Percentiles rank a stretch among this genome's conserved stretches.
These are phyloP conservation scores for Gardenia jasminoides DNA, from an alignment of 257 asterid species.

Conservation along the genomic window DNA sequence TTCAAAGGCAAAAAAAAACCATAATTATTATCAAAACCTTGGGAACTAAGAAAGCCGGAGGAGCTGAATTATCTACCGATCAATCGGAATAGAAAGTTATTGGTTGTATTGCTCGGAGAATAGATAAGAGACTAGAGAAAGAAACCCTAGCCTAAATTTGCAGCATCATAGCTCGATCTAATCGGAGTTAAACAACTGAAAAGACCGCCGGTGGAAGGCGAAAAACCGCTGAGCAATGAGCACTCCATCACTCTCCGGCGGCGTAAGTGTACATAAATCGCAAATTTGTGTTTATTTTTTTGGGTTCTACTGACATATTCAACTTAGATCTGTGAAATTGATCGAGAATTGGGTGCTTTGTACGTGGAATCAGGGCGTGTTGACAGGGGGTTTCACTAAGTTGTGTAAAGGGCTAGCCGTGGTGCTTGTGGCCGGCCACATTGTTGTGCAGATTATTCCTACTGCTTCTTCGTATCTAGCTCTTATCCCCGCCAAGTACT, in stretches of 20 bases:
- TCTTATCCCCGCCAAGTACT: constrained; percentile 93
- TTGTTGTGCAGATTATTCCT: constrained; percentile 69
- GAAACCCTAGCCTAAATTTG: not conserved
- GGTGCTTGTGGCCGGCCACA: constrained; percentile 78
- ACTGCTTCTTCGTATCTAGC: constrained; percentile 76
- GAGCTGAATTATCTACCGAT: not conserved
- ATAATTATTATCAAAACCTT: not conserved
- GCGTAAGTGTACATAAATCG: constrained; percentile 3
- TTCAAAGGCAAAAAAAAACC: too few relatives aligned
- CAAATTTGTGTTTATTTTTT: not conserved
- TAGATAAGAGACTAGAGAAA: too few relatives aligned
- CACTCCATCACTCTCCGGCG: constrained; percentile 47
- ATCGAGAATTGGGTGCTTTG: not conserved
- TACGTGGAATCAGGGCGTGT: constrained; percentile 34
- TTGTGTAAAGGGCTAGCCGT: constrained; percentile 86
- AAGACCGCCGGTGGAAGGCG: not conserved
- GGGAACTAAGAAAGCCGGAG: not conserved
- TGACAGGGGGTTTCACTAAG: constrained; percentile 66
- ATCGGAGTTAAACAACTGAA: not conserved
- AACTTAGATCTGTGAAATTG: constrained; percentile 9
- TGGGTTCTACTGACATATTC: not conserved
- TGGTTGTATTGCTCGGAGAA: too few relatives aligned
- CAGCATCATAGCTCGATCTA: not conserved
- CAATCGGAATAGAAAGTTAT: not conserved
- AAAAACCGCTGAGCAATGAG: constrained; percentile 36